Conservation (phyloP, 306 rosid species). For the Vachellia collinsii region DNA sequence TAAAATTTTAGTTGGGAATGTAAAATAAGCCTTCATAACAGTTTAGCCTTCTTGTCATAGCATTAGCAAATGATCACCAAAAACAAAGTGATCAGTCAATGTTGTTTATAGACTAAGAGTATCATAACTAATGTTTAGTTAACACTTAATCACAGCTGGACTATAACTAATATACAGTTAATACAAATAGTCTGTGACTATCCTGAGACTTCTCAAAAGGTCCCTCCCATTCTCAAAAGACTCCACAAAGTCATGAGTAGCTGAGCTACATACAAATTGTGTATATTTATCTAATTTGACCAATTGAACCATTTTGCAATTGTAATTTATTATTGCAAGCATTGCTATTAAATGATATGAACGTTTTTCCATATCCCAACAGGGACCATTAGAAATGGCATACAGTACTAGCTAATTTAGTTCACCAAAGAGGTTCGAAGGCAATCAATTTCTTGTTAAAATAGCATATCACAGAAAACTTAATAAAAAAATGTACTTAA, state of each 20-base stretch:
- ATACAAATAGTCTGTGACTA: neutral
- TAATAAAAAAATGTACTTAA: neutral
- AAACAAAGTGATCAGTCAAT: neutral
- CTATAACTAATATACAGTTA: neutral
- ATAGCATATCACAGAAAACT: constrained; percentile 9
- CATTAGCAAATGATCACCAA: neutral
- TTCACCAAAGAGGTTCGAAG: constrained; percentile 7
- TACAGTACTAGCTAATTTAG: constrained; percentile 16
- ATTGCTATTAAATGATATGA: constrained; percentile 5
- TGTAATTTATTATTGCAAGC: neutral
- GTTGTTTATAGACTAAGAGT: neutral
- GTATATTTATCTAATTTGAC: constrained; percentile 17
- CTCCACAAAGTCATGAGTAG: neutral
- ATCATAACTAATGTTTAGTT: neutral
- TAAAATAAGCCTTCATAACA: neutral
- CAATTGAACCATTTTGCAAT: constrained; percentile 21
- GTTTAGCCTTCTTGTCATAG: neutral
- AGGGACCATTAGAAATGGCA: constrained; percentile 13
- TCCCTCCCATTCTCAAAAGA: neutral
- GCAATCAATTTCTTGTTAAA: constrained; percentile 1
- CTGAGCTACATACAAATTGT: constrained; percentile 3
- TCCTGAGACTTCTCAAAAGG: neutral
- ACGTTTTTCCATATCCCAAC: constrained; percentile 10
- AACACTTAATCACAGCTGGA: neutral
- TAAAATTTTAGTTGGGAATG: neutral